Evolutionary conservation across 164 flowering plant species (phyloP).

Genomic region (Protea cynaroides): DNA sequence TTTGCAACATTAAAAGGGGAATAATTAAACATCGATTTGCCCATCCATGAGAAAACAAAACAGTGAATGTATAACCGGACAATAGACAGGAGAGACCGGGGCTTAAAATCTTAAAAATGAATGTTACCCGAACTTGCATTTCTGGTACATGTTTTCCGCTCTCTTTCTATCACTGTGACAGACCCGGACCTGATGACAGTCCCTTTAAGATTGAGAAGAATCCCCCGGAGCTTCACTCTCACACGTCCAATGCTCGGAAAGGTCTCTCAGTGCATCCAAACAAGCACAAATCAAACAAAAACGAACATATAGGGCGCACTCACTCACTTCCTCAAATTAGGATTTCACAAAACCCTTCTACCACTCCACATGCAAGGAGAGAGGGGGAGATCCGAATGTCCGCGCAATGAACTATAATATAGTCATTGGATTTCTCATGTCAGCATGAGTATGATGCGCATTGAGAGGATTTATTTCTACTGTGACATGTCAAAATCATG

Average conservation of each 20-base stretch:
- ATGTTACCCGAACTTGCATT: constrained; percentile 64
- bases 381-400: too few relatives aligned
- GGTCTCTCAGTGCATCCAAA: constrained; percentile 40
- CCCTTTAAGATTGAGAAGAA: constrained; percentile 84
- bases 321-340: too few relatives aligned
- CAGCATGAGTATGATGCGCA: too few relatives aligned
- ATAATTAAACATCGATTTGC: too few relatives aligned
- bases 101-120: too few relatives aligned
- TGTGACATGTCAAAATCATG: too few relatives aligned
- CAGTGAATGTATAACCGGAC: background rate
- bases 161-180: constrained; percentile 90
- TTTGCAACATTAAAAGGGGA: too few relatives aligned
- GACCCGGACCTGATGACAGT: constrained; percentile 88
- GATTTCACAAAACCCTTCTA: too few relatives aligned
- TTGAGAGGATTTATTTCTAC: too few relatives aligned
- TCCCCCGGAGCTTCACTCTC: constrained; percentile 83
- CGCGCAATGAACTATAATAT: too few relatives aligned
- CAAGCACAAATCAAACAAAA: background rate
- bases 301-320: background rate
- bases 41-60: background rate
- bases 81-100: background rate
- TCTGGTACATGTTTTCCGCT: constrained; percentile 62
- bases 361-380: too few relatives aligned
- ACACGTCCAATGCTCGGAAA: constrained; percentile 87
- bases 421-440: too few relatives aligned